phyloP scores from a whole-genome alignment of 2,329 filamentous ascomycete genomes.

The Claviceps cyperi region DNA sequence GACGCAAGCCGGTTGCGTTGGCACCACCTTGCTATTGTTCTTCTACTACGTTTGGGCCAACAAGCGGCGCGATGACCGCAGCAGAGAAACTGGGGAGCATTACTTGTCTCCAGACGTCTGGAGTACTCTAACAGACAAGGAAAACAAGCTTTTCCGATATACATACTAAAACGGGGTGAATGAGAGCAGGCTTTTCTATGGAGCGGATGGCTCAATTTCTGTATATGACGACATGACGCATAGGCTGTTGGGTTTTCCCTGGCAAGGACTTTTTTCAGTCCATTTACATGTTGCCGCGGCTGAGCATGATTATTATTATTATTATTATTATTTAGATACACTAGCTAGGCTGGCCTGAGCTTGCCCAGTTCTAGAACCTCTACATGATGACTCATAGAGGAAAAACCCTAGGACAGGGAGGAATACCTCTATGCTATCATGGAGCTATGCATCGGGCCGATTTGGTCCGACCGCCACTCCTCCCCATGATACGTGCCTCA shows the following conservation, averaged over 20 bases:
- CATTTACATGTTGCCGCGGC: too few relatives aligned
- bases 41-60: slow-evolving; percentile 37
- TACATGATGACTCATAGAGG: too few relatives aligned
- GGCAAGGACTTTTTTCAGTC: too few relatives aligned
- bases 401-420: too few relatives aligned
- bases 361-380: too few relatives aligned
- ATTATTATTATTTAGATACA: too few relatives aligned
- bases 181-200: neutral
- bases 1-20: slow-evolving; percentile 29
- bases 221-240: neutral
- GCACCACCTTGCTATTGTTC: slow-evolving; percentile 29
- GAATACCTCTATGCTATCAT: too few relatives aligned
- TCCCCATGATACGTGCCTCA: too few relatives aligned
- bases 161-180: slow-evolving; percentile 19
- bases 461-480: too few relatives aligned
- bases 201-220: neutral
- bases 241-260: neutral
- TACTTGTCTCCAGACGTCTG: slow-evolving; percentile 29
- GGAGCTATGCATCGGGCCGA: too few relatives aligned
- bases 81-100: slow-evolving; percentile 23
- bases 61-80: slow-evolving; percentile 19
- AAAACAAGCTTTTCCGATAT: slow-evolving; percentile 44
- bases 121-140: slow-evolving; percentile 37
- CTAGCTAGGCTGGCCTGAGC: too few relatives aligned
- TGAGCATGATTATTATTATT: too few relatives aligned